phyloP scores from a whole-genome alignment of 441 rosid genomes.

The Jatropha multifida region DNA sequence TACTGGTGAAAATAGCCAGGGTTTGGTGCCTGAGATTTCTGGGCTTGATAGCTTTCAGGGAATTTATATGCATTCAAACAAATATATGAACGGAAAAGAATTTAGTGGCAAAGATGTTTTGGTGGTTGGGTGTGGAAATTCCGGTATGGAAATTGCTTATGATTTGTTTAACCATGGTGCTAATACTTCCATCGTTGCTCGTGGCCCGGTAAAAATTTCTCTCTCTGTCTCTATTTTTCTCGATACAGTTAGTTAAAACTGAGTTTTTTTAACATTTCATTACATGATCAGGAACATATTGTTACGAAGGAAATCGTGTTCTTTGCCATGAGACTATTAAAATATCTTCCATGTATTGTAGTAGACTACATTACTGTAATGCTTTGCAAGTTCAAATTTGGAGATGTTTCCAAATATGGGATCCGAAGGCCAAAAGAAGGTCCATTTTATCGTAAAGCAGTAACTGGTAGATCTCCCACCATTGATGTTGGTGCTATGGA shows the following conservation, averaged over 20 bases:
- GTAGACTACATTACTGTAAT: slow-evolving; percentile 37
- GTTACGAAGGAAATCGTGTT: slow-evolving; percentile 37
- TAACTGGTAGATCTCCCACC: slow-evolving; percentile 43
- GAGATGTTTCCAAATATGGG: slow-evolving; percentile 39
- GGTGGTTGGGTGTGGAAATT: slow-evolving; percentile 69
- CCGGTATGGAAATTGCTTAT: slow-evolving; percentile 65
- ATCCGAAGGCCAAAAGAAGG: slow-evolving; percentile 42
- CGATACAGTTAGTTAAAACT: neutral
- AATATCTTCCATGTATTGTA: slow-evolving; percentile 26
- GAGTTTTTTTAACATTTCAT: neutral
- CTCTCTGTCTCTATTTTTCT: neutral
- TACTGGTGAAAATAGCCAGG: slow-evolving; percentile 48
- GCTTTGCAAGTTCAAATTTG: slow-evolving; percentile 26
- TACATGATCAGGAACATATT: slow-evolving; percentile 39
- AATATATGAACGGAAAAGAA: slow-evolving; percentile 40
- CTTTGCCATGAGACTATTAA: slow-evolving; percentile 38
- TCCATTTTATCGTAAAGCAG: slow-evolving; percentile 36
- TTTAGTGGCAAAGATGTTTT: slow-evolving; percentile 40
- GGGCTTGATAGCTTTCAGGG: slow-evolving; percentile 50
- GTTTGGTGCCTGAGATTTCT: slow-evolving; percentile 36
- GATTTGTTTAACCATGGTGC: slow-evolving; percentile 43
- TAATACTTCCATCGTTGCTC: slow-evolving; percentile 39
- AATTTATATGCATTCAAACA: slow-evolving; percentile 43
- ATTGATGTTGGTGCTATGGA: slow-evolving; percentile 52
- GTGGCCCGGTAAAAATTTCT: slow-evolving; percentile 38